Conservation (phyloP, 2,329 filamentous ascomycete genomes). For the Pezicula neosporulosa region DNA sequence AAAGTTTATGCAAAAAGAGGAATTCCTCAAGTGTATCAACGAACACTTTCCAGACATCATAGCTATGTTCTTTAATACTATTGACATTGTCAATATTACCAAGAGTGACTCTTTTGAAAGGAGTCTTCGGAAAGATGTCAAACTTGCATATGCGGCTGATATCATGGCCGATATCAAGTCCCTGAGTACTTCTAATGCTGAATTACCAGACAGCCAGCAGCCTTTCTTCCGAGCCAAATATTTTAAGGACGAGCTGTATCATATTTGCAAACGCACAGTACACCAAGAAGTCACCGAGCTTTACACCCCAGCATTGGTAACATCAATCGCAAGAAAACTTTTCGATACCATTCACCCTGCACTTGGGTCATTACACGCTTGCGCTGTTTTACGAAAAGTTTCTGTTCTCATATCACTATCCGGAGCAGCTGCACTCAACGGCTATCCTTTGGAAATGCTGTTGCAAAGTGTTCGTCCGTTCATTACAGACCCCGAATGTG, state of each 20-base stretch:
- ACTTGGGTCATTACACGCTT: slow-evolving; percentile 81
- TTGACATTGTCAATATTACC: slow-evolving; percentile 44
- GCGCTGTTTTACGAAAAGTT: slow-evolving; percentile 81
- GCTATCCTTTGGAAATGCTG: slow-evolving; percentile 88
- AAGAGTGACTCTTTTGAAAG: slow-evolving; percentile 73
- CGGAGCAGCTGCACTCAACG: slow-evolving; percentile 66
- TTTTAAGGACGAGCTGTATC: slow-evolving; percentile 69
- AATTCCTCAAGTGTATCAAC: slow-evolving; percentile 60
- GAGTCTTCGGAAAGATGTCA: slow-evolving; percentile 56
- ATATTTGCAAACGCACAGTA: slow-evolving; percentile 71
- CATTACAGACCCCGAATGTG: slow-evolving; percentile 79
- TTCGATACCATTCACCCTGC: slow-evolving; percentile 79
- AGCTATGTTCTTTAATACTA: slow-evolving; percentile 69
- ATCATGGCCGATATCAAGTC: slow-evolving; percentile 67
- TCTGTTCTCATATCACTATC: slow-evolving; percentile 77
- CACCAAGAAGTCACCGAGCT: slow-evolving; percentile 56
- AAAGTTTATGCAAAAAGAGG: slow-evolving; percentile 63
- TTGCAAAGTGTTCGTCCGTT: slow-evolving; percentile 77
- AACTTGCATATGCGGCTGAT: slow-evolving; percentile 56
- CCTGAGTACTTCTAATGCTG: slow-evolving; percentile 61
- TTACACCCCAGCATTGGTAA: slow-evolving; percentile 74
- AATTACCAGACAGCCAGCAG: slow-evolving; percentile 76
- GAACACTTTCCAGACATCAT: slow-evolving; percentile 74
- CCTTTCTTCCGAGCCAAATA: slow-evolving; percentile 80
- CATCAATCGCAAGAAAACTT: slow-evolving; percentile 71